A percentile compares a stretch with the other conserved stretches of the same genome.
Conservation (phyloP, 2,329 filamentous ascomycete species). For the Colletotrichum sp. region DNA sequence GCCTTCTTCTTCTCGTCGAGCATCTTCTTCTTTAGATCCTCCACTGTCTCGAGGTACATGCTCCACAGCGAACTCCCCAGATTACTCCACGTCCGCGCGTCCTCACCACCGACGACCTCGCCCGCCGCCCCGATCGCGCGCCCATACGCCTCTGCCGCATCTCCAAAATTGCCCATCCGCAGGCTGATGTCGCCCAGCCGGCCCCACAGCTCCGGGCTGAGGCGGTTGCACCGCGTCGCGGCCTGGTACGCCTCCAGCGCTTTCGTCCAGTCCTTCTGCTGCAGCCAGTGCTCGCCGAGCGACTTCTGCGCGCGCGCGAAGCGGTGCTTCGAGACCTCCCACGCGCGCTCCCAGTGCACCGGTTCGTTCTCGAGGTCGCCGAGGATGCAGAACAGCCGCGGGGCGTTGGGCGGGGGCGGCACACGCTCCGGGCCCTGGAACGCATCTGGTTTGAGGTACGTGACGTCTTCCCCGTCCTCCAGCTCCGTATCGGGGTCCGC, state of each 20-base stretch:
- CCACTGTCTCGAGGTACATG: constrained; percentile 61
- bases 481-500: constrained; percentile 50
- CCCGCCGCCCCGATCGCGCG: constrained; percentile 73
- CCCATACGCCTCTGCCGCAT: constrained; percentile 83
- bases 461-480: constrained; percentile 47
- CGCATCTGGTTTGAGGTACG: constrained; percentile 56
- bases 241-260: constrained; percentile 80
- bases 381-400: constrained; percentile 89
- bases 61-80: constrained; percentile 83
- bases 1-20: constrained; percentile 23
- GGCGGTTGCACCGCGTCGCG: constrained; percentile 78
- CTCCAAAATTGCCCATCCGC: constrained; percentile 75
- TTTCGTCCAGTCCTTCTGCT: constrained; percentile 66
- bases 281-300: constrained; percentile 79
- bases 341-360: constrained; percentile 81
- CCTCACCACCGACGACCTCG: constrained; percentile 75
- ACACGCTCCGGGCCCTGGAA: constrained; percentile 69
- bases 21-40: constrained; percentile 33
- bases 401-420: constrained; percentile 80
- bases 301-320: constrained; percentile 90
- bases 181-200: constrained; percentile 88
- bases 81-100: constrained; percentile 95
- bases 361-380: constrained; percentile 84
- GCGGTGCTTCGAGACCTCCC: constrained; percentile 80
- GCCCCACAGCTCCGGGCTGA: constrained; percentile 87